Conservation (phyloP, 2,329 filamentous ascomycete genomes). For the Diaporthe australafricana region DNA sequence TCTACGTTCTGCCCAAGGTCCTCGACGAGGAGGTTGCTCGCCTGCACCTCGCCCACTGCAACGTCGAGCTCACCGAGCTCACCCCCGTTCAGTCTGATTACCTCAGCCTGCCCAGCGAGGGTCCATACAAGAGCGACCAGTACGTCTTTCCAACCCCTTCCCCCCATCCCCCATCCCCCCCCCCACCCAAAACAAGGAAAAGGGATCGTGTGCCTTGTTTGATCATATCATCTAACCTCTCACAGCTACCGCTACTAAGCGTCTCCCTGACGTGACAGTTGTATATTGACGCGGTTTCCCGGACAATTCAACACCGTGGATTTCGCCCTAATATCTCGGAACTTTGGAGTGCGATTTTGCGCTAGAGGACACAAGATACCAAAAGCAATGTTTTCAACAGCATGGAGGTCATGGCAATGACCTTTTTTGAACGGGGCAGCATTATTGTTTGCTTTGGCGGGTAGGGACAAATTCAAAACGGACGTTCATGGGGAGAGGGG, state of each 20-base stretch:
- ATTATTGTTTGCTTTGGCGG: constrained; percentile 20
- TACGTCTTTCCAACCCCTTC: constrained; percentile 59
- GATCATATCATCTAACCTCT: constrained; percentile 44
- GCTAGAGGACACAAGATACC: constrained; percentile 13
- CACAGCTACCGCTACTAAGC: constrained; percentile 76
- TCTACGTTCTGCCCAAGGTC: constrained; percentile 98
- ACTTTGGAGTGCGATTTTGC: constrained; percentile 19
- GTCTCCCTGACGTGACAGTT: constrained; percentile 33
- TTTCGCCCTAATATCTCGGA: constrained; percentile 19
- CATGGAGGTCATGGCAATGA: constrained; percentile 39
- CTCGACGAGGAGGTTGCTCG: constrained; percentile 98
- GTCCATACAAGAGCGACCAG: constrained; percentile 97
- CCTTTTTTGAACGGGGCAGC: constrained; percentile 19
- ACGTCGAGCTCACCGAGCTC: constrained; percentile 92
- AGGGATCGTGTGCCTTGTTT: background rate
- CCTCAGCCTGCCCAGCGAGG: constrained; percentile 85
- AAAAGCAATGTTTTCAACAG: constrained; percentile 46
- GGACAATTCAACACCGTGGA: constrained; percentile 36
- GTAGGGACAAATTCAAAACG: constrained; percentile 23
- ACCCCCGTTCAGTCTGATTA: constrained; percentile 92
- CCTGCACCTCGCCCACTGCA: constrained; percentile 93
- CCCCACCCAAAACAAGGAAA: background rate
- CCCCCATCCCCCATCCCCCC: background rate
- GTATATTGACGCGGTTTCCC: constrained; percentile 38
- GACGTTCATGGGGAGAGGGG: constrained; percentile 20